A percentile compares a stretch with the other conserved stretches of the same genome.
phyloP scores from a whole-genome alignment of 208 protist species.

The Angomonas ambiguus region DNA sequence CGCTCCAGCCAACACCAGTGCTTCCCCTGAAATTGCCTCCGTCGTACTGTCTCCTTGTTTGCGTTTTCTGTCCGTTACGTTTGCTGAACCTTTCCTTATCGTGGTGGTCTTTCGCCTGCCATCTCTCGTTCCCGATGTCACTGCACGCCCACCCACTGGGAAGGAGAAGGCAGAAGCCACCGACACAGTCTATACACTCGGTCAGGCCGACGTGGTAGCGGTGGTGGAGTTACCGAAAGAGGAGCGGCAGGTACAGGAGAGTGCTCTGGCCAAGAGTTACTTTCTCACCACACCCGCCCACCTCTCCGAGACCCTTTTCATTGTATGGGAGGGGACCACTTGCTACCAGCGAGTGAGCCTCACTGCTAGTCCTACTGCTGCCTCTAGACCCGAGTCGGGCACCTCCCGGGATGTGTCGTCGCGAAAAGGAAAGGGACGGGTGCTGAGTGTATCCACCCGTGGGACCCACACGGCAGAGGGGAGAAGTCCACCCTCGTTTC shows the following conservation, averaged over 20 bases:
- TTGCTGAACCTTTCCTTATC: background rate
- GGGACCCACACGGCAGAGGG: background rate
- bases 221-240: background rate
- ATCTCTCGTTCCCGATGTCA: background rate
- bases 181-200: background rate
- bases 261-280: background rate
- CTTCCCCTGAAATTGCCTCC: background rate
- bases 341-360: slow-evolving; percentile 5
- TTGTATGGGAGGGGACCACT: slow-evolving; percentile 2
- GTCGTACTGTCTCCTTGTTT: slow-evolving; percentile 12
- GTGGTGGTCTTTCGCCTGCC: slow-evolving; percentile 17
- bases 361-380: background rate
- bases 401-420: background rate
- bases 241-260: background rate
- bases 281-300: background rate
- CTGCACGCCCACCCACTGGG: background rate
- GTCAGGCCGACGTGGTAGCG: background rate
- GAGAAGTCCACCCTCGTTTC: background rate
- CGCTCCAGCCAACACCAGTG: background rate
- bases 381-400: background rate
- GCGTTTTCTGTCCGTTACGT: slow-evolving; percentile 5
- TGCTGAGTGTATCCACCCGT: background rate
- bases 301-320: background rate
- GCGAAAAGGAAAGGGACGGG: background rate
- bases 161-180: background rate